Percentiles rank a stretch among this genome's conserved stretches.
Evolutionary conservation across 768 basidiomycete species (phyloP).

Genomic region (Tulasnella sp.): DNA sequence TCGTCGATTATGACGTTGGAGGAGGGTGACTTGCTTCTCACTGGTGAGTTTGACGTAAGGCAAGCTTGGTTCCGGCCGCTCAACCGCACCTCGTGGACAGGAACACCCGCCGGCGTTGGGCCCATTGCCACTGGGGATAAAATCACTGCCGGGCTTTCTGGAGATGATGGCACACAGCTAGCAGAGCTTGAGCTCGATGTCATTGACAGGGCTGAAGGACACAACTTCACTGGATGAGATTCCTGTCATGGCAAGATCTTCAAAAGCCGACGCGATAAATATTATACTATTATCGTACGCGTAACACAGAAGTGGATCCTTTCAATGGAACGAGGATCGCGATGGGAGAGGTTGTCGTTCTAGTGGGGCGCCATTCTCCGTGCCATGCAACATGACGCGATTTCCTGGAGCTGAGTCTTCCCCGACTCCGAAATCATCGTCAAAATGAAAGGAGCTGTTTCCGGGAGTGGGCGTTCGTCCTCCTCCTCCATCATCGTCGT

Average conservation of each 20-base stretch:
- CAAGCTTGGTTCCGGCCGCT: not conserved
- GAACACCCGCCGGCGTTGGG: constrained; percentile 91
- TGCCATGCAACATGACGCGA: not conserved
- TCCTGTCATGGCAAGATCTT: not conserved
- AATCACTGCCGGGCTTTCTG: constrained; percentile 60
- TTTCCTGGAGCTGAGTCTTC: not conserved
- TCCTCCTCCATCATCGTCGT: constrained; percentile 27
- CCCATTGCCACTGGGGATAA: constrained; percentile 63
- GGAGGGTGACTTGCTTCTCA: constrained; percentile 34
- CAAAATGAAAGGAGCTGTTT: constrained; percentile 35
- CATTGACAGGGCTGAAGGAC: constrained; percentile 57
- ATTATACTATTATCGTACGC: not conserved
- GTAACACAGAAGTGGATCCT: not conserved
- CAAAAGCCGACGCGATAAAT: not conserved
- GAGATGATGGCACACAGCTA: constrained; percentile 33
- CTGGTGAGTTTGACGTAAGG: not conserved
- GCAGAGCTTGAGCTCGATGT: constrained; percentile 54
- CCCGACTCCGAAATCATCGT: constrained; percentile 8
- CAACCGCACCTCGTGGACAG: constrained; percentile 33
- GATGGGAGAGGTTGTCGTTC: constrained; percentile 1
- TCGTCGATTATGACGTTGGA: constrained; percentile 97
- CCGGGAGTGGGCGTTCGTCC: constrained; percentile 53
- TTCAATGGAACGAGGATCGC: not conserved
- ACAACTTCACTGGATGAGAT: constrained; percentile 34
- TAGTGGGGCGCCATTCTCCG: not conserved